Conservation (phyloP, 257 asterid species). For the Gardenia jasminoides region DNA sequence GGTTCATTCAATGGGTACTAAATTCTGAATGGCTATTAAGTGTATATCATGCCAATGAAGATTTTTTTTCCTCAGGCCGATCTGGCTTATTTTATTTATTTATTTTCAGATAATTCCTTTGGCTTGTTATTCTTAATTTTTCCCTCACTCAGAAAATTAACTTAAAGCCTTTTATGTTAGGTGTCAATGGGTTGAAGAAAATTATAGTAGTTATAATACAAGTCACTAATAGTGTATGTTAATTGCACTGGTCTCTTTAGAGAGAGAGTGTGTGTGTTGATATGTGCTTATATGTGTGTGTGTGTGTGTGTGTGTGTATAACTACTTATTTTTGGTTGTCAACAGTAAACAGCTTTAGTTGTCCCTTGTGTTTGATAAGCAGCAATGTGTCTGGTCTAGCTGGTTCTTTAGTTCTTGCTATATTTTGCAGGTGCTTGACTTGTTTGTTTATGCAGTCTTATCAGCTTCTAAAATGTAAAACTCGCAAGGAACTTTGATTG, state of each 20-base stretch:
- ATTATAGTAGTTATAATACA: neutral
- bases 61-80: neutral
- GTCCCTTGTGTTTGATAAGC: neutral
- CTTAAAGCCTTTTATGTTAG: neutral
- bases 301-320: too few species aligned
- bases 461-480: neutral
- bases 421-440: neutral
- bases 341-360: neutral
- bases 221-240: too few species aligned
- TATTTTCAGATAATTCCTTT: neutral
- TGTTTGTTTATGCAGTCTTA: conserved; percentile 1
- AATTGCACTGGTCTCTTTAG: neutral
- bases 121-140: neutral
- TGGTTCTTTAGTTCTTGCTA: too few species aligned
- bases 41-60: neutral
- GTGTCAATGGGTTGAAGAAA: neutral
- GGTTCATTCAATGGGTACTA: neutral
- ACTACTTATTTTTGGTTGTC: neutral
- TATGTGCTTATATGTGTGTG: too few species aligned
- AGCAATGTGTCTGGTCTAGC: neutral
- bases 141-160: neutral
- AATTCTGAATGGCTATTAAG: neutral
- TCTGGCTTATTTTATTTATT: too few species aligned
- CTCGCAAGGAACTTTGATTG: neutral
- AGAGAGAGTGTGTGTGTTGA: too few species aligned